Base-by-base conservation (phyloP, 2,329 filamentous ascomycete species). In the Dactylellina sp. region DNA sequence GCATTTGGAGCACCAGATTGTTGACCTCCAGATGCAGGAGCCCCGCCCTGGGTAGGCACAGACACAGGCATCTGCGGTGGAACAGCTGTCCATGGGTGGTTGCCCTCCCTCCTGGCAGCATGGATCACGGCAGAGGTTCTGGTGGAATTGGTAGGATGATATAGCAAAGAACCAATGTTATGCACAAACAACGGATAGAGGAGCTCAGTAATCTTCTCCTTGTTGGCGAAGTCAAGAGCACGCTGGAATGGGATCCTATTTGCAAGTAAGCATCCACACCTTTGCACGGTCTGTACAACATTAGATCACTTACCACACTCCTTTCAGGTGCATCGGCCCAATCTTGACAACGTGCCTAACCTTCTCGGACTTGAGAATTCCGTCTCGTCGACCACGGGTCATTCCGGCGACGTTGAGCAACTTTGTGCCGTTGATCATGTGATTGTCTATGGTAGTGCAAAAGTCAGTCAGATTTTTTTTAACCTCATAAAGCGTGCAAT, bases 351-450 rank as follows among this genome's bases (percentile, higher is more conserved):
- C 95, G 81, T 97, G 93, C 77, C 95, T 89, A 66, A 93, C 88
- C 83, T 98, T 99, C 82, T 98, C 95, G 81, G 94, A 97, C 84
- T 99, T 99, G 70, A 99, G 83, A 77, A 99, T 98, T 52, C 95
- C 95, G 80, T 99, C 95, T 79, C 95, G 88, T 77, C 95, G 89
- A 64, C 95, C 95, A 81, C 95, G 88, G 12, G 95, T 99, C 95
- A 99, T 99, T 11, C 95, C 94, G 56, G 95, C 95, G 60, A 99
- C 95, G 77, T 99, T 99, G 68, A 98, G 84, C 66, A 99, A 85
- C 82, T 98, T 99, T 0, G 95, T 99, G 16, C 95, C 95, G 79
- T 98, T 99, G 82, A 99, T 97, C 92, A 99, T 97, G 83, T 97
- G 92, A 82, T 97, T 98, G 79, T 97, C 94, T 96, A 18, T 52